Evolutionary conservation across 495 filamentous ascomycete genomes (phyloP), one percentile per base, ranked within the genome.

Genomic region (Annulohypoxylon nitens): DNA sequence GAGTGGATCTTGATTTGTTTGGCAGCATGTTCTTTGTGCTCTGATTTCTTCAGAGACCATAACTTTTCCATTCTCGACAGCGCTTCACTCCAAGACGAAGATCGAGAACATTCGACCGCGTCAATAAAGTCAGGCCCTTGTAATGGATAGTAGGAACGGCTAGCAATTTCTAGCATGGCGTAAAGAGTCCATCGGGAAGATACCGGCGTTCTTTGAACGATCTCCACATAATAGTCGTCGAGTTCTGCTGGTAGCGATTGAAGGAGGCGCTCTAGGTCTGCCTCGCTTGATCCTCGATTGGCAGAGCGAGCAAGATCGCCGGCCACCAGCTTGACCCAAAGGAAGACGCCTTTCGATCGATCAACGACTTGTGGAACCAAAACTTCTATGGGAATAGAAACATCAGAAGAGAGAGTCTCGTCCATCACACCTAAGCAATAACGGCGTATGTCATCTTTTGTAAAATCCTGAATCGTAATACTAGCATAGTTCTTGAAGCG

Each of bases 281-380:
- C 20, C 47, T 51, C 20, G 25, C 5, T 12, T 12, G 20, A 10
- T 10, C 47, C 47, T 3, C 10, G 2, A 14, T 47, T 43, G 14
- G 36, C 58, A 25, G 36, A 37, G 41, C 11, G 41, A 47, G 58
- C 16, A 33, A 61, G 58, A 25, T 61, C 58, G 5, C 20, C 20
- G 37, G 14, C 20, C 8, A 61, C 58, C 58, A 61, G 11, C 12
- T 47, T 61, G n/a, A 61, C 37, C 58, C 58, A 61, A 4, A 61
- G 58, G 25, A 61, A 61, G 10, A 61, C 58, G 3, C 37, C 58
- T 3, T 26, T 45, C 10, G 58, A 25, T 11, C 37, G 37, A 26
- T 43, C 8, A 26, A 61, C 58, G 18, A 61, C 39, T 33, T 61
- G 20, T 8, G 58, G 58, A n/a, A 61, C 37, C 30, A 61, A 8